phyloP scores from a whole-genome alignment of 2,329 filamentous ascomycete species.

The Penicillium sp. region DNA sequence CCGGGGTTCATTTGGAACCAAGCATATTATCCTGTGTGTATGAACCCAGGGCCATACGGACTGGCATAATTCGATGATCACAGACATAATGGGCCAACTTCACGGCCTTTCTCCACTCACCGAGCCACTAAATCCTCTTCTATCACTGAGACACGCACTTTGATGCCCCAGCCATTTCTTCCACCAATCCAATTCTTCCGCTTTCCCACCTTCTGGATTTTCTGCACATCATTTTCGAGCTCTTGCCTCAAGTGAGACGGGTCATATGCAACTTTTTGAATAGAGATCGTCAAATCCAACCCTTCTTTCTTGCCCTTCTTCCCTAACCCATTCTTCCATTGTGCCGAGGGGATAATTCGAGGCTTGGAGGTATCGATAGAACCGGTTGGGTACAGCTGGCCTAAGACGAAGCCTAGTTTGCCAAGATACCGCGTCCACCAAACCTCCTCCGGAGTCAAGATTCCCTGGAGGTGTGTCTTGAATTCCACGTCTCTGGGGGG shows the following conservation, averaged over 20 bases:
- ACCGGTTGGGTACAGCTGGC: slow-evolving; percentile 27
- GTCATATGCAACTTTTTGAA: slow-evolving; percentile 21
- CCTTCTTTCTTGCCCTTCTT: slow-evolving; percentile 28
- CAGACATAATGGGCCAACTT: background rate
- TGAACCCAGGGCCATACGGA: background rate
- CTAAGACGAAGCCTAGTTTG: slow-evolving; percentile 24
- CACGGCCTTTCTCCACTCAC: background rate
- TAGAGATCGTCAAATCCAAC: slow-evolving; percentile 20
- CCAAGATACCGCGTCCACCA: slow-evolving; percentile 32
- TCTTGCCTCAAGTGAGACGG: slow-evolving; percentile 21
- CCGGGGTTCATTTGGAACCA: background rate
- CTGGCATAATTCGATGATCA: background rate
- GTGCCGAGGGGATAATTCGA: slow-evolving; percentile 21
- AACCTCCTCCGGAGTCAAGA: slow-evolving; percentile 27
- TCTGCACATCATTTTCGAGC: slow-evolving; percentile 20
- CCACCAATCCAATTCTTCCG: slow-evolving; percentile 33
- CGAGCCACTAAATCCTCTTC: slow-evolving; percentile 14
- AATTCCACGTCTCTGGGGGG: slow-evolving; percentile 28
- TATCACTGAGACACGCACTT: slow-evolving; percentile 15
- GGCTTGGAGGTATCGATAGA: slow-evolving; percentile 20
- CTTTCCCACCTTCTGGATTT: slow-evolving; percentile 31
- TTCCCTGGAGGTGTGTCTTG: slow-evolving; percentile 21
- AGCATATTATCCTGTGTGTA: background rate
- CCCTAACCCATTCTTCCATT: slow-evolving; percentile 25
- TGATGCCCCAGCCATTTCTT: slow-evolving; percentile 23